A percentile compares a stretch with the other conserved stretches of the same genome.
phyloP scores from a whole-genome alignment of 768 basidiomycete genomes.

The Suillus brevipes region DNA sequence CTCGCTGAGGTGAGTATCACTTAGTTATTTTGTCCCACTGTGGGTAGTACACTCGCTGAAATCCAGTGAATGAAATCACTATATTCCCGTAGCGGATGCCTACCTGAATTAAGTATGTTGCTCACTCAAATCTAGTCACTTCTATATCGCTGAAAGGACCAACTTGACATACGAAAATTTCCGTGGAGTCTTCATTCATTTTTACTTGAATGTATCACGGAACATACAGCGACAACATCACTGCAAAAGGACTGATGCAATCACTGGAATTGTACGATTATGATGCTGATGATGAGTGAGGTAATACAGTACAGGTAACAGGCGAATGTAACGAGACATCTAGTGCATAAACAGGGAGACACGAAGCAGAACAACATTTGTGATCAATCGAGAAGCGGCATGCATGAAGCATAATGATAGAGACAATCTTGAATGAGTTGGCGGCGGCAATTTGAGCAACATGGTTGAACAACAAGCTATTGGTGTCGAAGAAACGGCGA shows the following conservation, averaged over 20 bases:
- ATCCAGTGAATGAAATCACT: neutral
- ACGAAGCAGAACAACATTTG: neutral
- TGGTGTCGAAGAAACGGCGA: neutral
- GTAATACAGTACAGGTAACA: neutral
- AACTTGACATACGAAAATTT: neutral
- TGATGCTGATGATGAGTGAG: neutral
- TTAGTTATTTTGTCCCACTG: too few relatives aligned
- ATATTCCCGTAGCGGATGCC: neutral
- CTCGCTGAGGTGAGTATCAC: too few relatives aligned
- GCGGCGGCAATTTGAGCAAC: neutral
- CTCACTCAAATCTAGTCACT: neutral
- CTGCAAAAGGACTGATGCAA: neutral
- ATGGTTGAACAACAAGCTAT: neutral
- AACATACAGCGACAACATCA: neutral
- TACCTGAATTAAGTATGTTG: neutral
- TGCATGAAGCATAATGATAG: neutral
- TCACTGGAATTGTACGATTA: neutral
- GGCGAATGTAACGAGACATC: neutral
- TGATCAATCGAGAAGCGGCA: neutral
- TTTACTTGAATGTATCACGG: neutral
- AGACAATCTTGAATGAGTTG: neutral
- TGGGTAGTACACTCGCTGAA: neutral
- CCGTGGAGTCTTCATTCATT: neutral
- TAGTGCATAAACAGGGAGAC: too few relatives aligned
- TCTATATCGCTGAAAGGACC: conserved; percentile 1